Percentiles rank a stretch among this genome's conserved stretches.
phyloP scores from a whole-genome alignment of 2,329 filamentous ascomycete species.

The Fusarium concolor region DNA sequence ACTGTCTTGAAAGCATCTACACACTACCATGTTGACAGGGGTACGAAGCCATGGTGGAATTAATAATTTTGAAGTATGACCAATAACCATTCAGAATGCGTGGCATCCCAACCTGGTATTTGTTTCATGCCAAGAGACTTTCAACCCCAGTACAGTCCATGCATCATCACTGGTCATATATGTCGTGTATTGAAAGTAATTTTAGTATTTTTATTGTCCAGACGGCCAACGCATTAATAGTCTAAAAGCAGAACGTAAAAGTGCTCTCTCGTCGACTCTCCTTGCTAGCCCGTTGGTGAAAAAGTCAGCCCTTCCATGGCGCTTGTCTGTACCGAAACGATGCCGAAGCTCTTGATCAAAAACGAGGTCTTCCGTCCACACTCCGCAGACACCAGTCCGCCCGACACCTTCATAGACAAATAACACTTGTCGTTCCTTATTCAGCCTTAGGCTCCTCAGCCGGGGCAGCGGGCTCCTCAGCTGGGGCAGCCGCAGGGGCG shows the following conservation, averaged over 20 bases:
- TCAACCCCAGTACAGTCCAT: background rate
- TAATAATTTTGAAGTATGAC: too few species aligned
- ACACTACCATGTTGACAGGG: background rate
- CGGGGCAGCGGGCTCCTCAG: conserved; percentile 66
- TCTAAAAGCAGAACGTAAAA: conserved; percentile 66
- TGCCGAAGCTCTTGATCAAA: conserved; percentile 62
- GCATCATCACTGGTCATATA: conserved; percentile 29
- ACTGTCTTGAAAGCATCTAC: background rate
- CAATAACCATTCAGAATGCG: background rate
- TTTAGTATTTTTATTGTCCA: conserved; percentile 67
- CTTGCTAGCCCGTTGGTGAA: conserved; percentile 54
- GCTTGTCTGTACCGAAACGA: conserved; percentile 60
- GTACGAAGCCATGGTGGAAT: background rate
- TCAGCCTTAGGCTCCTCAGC: conserved; percentile 77
- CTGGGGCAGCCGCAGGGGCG: conserved; percentile 61
- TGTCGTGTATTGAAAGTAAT: conserved; percentile 55
- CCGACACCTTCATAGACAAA: conserved; percentile 55
- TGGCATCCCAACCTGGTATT: background rate
- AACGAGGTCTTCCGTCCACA: conserved; percentile 71
- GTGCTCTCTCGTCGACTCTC: conserved; percentile 59
- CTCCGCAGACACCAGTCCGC: conserved; percentile 73
- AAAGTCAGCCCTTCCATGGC: conserved; percentile 53
- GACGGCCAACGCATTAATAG: conserved; percentile 65
- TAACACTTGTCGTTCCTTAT: conserved; percentile 57
- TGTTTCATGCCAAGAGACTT: background rate